Conservation (phyloP, 331 rosid genomes). For the Quercus phellos region DNA sequence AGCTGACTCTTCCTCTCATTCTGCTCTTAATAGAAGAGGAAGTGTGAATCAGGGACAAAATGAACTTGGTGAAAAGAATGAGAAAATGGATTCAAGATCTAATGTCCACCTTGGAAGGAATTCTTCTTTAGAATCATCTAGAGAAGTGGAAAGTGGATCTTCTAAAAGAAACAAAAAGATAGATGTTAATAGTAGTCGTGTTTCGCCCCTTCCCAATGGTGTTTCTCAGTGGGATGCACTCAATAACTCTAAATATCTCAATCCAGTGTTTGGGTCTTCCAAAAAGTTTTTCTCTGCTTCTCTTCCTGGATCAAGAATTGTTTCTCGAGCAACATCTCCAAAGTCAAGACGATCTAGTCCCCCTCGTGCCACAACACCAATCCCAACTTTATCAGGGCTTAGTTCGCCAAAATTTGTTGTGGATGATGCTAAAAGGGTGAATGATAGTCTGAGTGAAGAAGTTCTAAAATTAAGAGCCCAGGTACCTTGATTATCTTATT, state of each 20-base stretch:
- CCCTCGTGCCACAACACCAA: constrained; percentile 31
- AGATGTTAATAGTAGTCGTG: constrained; percentile 25
- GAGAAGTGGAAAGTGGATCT: constrained; percentile 14
- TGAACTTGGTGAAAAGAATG: constrained; percentile 20
- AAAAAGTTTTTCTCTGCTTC: constrained; percentile 41
- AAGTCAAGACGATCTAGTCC: constrained; percentile 32
- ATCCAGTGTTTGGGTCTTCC: constrained; percentile 35
- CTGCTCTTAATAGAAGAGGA: constrained; percentile 27
- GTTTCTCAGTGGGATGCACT: constrained; percentile 11
- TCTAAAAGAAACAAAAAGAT: constrained; percentile 29
- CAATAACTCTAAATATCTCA: constrained; percentile 24
- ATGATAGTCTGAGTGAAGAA: constrained; percentile 31
- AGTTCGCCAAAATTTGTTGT: constrained; percentile 11
- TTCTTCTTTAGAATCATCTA: constrained; percentile 6
- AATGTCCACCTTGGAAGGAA: neutral
- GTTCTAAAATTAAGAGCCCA: constrained; percentile 31
- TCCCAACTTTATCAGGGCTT: constrained; percentile 19
- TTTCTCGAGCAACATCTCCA: constrained; percentile 41
- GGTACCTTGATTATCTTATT: constrained; percentile 14
- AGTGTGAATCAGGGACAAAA: constrained; percentile 21
- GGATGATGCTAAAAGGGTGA: constrained; percentile 24
- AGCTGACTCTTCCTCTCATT: constrained; percentile 22
- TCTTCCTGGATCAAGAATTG: constrained; percentile 43
- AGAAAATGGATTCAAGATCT: constrained; percentile 14
- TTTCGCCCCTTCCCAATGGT: constrained; percentile 23